Conservation (phyloP, 1,284 basidiomycete species). For the Spongiforma sp. region DNA sequence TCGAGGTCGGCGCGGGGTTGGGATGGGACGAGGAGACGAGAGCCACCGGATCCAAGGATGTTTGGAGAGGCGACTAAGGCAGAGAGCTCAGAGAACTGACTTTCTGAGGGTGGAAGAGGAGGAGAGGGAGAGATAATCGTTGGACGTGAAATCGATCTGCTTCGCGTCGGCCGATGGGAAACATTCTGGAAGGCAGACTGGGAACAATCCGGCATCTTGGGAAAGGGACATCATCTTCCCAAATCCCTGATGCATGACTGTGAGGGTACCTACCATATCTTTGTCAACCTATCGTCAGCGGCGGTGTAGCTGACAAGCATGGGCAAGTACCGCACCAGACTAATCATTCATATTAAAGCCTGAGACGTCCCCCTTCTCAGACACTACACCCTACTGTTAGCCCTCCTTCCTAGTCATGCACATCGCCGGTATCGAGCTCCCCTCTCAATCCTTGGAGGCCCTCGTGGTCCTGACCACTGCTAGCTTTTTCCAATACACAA, state of each 20-base stretch:
- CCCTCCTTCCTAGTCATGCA: conserved; percentile 17
- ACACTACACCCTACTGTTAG: not conserved
- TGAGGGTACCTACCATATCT: too few species aligned
- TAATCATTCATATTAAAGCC: not conserved
- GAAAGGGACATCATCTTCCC: too few species aligned
- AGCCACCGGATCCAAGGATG: conserved; percentile 90
- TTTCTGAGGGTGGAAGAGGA: conserved; percentile 60
- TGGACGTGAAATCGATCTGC: conserved; percentile 85
- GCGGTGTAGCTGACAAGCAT: too few species aligned
- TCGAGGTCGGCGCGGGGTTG: conserved; percentile 74
- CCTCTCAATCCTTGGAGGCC: conserved; percentile 28
- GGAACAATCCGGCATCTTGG: too few species aligned
- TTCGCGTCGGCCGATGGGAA: too few species aligned
- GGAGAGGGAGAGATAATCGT: conserved; percentile 93
- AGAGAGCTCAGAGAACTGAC: conserved; percentile 60
- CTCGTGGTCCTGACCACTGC: conserved; percentile 31
- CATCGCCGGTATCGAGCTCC: conserved; percentile 21
- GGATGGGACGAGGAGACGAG: conserved; percentile 87
- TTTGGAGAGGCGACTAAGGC: conserved; percentile 57
- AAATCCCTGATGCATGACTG: too few species aligned
- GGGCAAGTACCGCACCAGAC: conserved; percentile 10
- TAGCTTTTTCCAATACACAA: conserved; percentile 18
- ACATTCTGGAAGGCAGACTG: too few species aligned
- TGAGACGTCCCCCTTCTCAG: not conserved
- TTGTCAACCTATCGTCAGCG: too few species aligned